Evolutionary conservation across 129 eudicot genomes (phyloP).

Genomic region (Tagetes patula): DNA sequence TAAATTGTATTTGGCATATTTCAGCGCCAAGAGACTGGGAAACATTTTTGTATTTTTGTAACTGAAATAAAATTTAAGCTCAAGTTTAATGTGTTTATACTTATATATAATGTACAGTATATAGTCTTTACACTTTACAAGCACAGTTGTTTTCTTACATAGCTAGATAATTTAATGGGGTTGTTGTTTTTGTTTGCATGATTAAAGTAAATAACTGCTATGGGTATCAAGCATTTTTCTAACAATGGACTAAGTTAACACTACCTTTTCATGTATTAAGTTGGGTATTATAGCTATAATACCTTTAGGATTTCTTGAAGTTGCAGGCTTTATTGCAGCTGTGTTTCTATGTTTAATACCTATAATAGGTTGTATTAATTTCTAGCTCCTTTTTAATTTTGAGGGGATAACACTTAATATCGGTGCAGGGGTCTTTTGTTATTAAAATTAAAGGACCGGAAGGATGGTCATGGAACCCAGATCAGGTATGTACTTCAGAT

Average conservation of each 20-base stretch:
- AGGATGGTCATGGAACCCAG: constrained; percentile 97
- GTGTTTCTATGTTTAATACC: constrained; percentile 12
- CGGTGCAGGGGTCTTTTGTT: constrained; percentile 84
- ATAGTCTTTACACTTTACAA: background rate
- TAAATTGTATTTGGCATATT: constrained; percentile 3
- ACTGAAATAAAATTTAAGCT: constrained; percentile 10
- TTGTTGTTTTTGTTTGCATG: constrained; percentile 15
- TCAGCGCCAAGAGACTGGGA: background rate
- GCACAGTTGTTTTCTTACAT: constrained; percentile 13
- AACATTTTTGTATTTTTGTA: background rate
- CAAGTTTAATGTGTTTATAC: constrained; percentile 2
- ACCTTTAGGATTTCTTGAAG: constrained; percentile 10
- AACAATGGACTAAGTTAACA: background rate
- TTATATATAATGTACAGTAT: background rate
- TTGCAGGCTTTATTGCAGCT: constrained; percentile 8
- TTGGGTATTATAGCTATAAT: constrained; percentile 3
- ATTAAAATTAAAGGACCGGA: constrained; percentile 90
- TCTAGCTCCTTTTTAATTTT: constrained; percentile 28
- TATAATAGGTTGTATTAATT: background rate
- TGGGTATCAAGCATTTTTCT: constrained; percentile 7
- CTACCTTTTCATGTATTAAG: constrained; percentile 10
- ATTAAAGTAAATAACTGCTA: constrained; percentile 11
- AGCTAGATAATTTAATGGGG: constrained; percentile 11
- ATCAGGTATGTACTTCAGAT: constrained; percentile 54
- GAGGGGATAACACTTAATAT: constrained; percentile 15